A percentile compares a stretch with the other conserved stretches of the same genome.
phyloP scores from a whole-genome alignment of 2,329 filamentous ascomycete species.

The Fusarium gaditjirri region DNA sequence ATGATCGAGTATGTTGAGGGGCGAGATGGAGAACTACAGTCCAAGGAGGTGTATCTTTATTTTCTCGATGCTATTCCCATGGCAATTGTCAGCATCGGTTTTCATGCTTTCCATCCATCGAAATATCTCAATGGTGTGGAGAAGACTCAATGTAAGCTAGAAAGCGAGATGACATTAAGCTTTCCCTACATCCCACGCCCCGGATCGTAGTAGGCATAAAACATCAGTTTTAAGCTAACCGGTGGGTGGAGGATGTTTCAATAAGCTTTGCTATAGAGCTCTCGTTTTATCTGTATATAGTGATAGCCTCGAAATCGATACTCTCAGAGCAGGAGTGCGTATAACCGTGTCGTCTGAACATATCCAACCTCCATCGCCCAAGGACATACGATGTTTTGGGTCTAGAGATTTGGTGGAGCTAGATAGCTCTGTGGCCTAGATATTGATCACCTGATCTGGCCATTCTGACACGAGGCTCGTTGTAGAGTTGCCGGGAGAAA shows the following conservation, averaged over 20 bases:
- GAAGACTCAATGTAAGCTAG: too few relatives aligned
- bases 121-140: neutral
- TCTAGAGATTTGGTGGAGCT: neutral
- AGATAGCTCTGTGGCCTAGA: neutral
- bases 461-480: slow-evolving; percentile 3
- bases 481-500: slow-evolving; percentile 8
- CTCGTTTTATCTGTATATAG: too few relatives aligned
- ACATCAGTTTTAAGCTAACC: too few relatives aligned
- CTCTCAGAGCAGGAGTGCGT: neutral
- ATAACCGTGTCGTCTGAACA: neutral
- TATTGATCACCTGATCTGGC: neutral
- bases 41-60: neutral
- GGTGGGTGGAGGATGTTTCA: too few relatives aligned
- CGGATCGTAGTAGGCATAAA: too few relatives aligned
- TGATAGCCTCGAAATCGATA: neutral
- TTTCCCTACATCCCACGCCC: too few relatives aligned
- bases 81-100: neutral
- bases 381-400: neutral
- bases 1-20: neutral
- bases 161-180: too few relatives aligned
- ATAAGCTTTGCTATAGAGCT: too few relatives aligned
- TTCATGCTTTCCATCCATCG: neutral
- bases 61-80: neutral
- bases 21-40: neutral
- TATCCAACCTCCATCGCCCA: slow-evolving; percentile 2